A percentile compares a stretch with the other conserved stretches of the same genome.
Conservation (phyloP, 257 asterid species). For the Scutellaria baicalensis region DNA sequence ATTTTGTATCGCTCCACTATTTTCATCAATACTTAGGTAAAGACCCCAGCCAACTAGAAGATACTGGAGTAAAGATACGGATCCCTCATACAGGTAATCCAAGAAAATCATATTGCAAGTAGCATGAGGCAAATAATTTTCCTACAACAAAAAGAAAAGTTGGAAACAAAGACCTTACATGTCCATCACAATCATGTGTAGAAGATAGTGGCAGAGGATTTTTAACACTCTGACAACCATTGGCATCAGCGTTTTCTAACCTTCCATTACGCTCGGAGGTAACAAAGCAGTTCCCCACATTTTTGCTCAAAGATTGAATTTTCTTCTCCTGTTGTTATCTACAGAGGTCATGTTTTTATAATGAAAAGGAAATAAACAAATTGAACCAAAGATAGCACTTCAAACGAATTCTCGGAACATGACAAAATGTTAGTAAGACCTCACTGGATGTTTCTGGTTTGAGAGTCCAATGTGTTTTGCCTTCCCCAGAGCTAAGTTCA, state of each 20-base stretch:
- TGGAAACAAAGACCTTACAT: constrained; percentile 30
- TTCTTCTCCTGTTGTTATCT: constrained; percentile 83
- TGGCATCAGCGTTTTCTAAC: constrained; percentile 29
- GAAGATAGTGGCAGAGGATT: constrained; percentile 21
- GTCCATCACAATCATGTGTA: constrained; percentile 36
- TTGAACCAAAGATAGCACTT: constrained; percentile 18
- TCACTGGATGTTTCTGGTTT: constrained; percentile 28
- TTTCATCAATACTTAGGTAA: background rate
- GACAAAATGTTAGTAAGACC: constrained; percentile 27
- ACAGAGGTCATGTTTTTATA: constrained; percentile 70
- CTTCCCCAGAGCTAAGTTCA: constrained; percentile 24
- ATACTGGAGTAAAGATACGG: background rate
- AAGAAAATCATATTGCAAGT: background rate
- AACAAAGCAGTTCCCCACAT: constrained; percentile 27
- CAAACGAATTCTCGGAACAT: constrained; percentile 9
- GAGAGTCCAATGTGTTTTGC: constrained; percentile 20
- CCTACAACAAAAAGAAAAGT: constrained; percentile 4
- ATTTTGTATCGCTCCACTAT: background rate
- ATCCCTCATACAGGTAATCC: background rate
- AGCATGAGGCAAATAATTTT: background rate
- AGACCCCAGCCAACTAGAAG: background rate
- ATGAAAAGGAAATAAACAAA: constrained; percentile 51
- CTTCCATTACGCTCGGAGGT: constrained; percentile 22
- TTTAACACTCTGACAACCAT: constrained; percentile 15
- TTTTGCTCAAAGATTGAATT: constrained; percentile 21